Conservation (phyloP, 768 basidiomycete species). For the Rhodosporidiobolus odoratus region DNA sequence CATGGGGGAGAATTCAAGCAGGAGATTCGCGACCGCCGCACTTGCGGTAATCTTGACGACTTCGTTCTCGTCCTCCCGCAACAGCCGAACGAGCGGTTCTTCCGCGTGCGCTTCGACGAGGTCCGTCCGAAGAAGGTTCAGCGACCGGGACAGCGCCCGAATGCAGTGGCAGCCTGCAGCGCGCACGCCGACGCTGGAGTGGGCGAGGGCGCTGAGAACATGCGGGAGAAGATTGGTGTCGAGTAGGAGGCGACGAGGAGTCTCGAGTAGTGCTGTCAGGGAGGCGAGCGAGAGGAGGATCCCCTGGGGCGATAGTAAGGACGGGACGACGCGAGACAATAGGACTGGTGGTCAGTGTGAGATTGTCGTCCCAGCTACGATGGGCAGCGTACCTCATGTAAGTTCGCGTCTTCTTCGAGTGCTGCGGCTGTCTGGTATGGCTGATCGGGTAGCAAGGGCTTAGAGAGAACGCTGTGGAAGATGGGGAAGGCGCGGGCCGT, state of each 20-base stretch:
- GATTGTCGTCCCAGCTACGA: no score
- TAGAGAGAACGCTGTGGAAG: conserved; percentile 48
- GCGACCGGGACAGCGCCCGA: conserved; percentile 69
- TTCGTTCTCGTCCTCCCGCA: conserved; percentile 45
- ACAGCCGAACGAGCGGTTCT: conserved; percentile 60
- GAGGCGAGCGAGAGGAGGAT: conserved; percentile 68
- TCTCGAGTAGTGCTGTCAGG: conserved; percentile 65
- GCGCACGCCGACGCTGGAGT: conserved; percentile 67
- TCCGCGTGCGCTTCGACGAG: conserved; percentile 78
- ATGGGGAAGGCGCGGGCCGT: conserved; percentile 64
- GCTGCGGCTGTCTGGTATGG: conserved; percentile 33
- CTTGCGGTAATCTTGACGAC: conserved; percentile 33
- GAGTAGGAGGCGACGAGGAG: conserved; percentile 64
- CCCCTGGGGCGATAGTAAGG: conserved; percentile 51
- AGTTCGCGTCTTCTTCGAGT: conserved; percentile 5
- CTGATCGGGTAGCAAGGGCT: conserved; percentile 40
- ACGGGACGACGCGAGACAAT: conserved; percentile 5
- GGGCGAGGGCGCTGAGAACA: conserved; percentile 56
- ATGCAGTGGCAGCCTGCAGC: conserved; percentile 83
- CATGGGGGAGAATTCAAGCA: conserved; percentile 42
- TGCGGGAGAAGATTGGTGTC: conserved; percentile 58
- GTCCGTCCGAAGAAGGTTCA: conserved; percentile 74
- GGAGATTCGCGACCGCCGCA: conserved; percentile 34
- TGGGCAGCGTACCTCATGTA: conserved; percentile 40
- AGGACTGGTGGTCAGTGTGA: conserved; percentile 6